These are phyloP conservation scores for Backusella parvicylindrica DNA, from an alignment of 192 early-diverging fungal genomes.

Conservation along the genomic window DNA sequence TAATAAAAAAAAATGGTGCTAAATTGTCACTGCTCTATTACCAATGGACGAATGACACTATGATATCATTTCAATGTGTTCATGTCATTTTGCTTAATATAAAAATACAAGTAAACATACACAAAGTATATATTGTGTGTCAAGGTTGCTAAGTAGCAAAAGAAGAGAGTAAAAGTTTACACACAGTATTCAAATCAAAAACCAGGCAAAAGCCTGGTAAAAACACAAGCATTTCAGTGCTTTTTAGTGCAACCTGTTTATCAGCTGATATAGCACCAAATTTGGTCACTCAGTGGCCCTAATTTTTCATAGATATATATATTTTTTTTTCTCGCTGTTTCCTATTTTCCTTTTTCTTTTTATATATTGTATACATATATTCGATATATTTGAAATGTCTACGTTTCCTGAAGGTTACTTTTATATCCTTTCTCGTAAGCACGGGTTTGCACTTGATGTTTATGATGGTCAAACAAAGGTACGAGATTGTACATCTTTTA, in stretches of 20 bases:
- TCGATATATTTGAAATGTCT: neutral
- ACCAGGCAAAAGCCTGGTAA: neutral
- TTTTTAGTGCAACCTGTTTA: no score
- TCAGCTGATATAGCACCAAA: neutral
- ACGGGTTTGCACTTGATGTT: conserved; percentile 34
- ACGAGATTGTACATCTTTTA: neutral
- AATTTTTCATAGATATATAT: neutral
- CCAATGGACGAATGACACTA: neutral
- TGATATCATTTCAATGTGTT: no score
- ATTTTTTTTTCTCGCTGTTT: neutral
- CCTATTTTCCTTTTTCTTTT: conserved; percentile 1
- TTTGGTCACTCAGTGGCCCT: neutral
- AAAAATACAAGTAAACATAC: neutral
- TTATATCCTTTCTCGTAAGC: conserved; percentile 34
- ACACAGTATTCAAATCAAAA: neutral
- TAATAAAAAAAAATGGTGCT: neutral
- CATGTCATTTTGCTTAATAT: no score
- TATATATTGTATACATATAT: neutral
- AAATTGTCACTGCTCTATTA: neutral
- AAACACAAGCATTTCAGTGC: neutral
- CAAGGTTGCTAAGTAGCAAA: neutral
- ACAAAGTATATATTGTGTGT: neutral
- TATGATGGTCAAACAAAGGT: conserved; percentile 33
- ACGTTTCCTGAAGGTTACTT: conserved; percentile 24
- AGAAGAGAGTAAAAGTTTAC: neutral